These are phyloP conservation scores for Globisporangium rhizosaccharum DNA, from an alignment of 352 stramenopile genomes.

Conservation along the genomic window DNA sequence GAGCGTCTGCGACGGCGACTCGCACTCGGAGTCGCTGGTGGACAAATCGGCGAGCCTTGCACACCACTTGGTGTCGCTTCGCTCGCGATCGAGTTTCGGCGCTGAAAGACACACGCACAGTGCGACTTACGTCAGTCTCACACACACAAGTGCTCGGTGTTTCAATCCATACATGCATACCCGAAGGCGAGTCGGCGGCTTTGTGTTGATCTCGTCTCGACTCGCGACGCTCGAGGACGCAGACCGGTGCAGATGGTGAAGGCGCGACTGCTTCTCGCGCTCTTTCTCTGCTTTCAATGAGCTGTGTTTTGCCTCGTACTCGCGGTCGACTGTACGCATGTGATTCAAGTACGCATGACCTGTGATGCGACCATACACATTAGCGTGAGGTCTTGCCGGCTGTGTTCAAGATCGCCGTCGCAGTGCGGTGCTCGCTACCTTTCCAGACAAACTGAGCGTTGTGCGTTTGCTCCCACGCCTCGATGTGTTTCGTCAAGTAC, in stretches of 20 bases:
- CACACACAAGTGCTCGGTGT: too few relatives aligned
- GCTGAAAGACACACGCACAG: not conserved
- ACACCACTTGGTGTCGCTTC: not conserved
- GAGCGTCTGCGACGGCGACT: conserved; percentile 8
- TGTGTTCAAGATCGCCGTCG: too few relatives aligned
- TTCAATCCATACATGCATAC: not conserved
- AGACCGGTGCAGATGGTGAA: conserved; percentile 4
- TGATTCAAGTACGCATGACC: conserved; percentile 28
- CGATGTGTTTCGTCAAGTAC: conserved; percentile 30
- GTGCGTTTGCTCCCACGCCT: conserved; percentile 31
- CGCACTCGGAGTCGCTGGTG: not conserved
- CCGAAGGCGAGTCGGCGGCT: conserved; percentile 8
- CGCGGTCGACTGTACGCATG: conserved; percentile 20
- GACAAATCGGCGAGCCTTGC: not conserved
- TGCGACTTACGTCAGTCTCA: not conserved
- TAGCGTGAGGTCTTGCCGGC: not conserved
- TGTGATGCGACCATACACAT: not conserved
- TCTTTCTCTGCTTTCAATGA: conserved; percentile 10
- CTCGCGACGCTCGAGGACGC: not conserved
- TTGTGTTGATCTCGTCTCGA: conserved; percentile 6
- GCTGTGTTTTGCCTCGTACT: conserved; percentile 10
- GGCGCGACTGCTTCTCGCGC: conserved; percentile 6
- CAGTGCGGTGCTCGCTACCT: conserved; percentile 13
- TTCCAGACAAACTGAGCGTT: conserved; percentile 29
- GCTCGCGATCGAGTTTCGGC: conserved; percentile 10